Evolutionary conservation across 2,329 filamentous ascomycete genomes (phyloP), one percentile per base, ranked within the genome.

Genomic region (Trichoderma sp.): DNA sequence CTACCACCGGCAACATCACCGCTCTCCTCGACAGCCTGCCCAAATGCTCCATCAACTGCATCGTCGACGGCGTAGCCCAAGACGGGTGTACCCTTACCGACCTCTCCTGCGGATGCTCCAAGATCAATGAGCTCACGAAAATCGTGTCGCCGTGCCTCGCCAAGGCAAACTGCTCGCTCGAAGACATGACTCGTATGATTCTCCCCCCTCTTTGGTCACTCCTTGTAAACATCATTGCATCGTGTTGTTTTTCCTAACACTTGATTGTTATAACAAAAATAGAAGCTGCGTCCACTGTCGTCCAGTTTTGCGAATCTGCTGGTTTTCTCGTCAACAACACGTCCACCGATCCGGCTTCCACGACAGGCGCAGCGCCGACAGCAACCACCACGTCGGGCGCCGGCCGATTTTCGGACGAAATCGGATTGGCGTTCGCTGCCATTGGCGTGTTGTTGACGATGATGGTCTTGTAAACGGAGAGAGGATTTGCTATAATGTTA

Each of bases 41-140:
- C 23, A 53, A 74, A 6, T 85, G 84, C 75, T 80, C 83, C 13
- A 74, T 79, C 73, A 61, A 74, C 4, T 85, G 84, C 74, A 76
- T 85, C 71, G 73, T 77, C 47, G 67, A 74, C 7, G 80, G 77
- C 12, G 78, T 80, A 23, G 73, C 73, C 20, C 50, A 75, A 57
- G 76, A 81, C 47, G 78, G 79, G 71, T 85, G 83, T 77, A 70
- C 59, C 3, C 28, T 77, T 64, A 72, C 72, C 68, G 81, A 85
- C 74, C 74, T 79, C 57, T 73, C 68, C 15, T 85, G 84, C 77
- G 80, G 81, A 71, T 85, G 84, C 76, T 58, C 61, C 63, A 80
- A 83, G 50, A 71, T 80, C 20, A 75, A 79, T 43, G 75, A 76
- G 53, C 79, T 85, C 68, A 81, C 79, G 9, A 70, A 76, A 32